Conservation (phyloP, 2,329 filamentous ascomycete genomes). For the Lachnellula arida region DNA sequence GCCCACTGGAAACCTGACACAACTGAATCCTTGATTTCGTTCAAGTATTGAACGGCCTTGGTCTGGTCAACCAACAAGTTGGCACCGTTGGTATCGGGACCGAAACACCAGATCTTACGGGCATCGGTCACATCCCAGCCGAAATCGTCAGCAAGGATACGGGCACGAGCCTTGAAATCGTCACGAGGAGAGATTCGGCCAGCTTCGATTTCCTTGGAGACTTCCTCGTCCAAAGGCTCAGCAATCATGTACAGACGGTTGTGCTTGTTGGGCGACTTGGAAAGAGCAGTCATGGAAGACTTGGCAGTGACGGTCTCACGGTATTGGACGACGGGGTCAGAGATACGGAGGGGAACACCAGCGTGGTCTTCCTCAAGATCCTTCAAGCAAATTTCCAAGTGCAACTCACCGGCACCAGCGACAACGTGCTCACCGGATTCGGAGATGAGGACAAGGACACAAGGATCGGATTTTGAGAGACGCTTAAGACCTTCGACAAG, state of each 20-base stretch:
- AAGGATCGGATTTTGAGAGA: conserved; percentile 99
- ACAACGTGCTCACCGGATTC: conserved; percentile 98
- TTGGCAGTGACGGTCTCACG: conserved; percentile 85
- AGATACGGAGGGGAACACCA: conserved; percentile 94
- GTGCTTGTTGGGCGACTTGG: conserved; percentile 99
- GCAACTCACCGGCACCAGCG: conserved; percentile 97
- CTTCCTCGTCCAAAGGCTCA: conserved; percentile 86
- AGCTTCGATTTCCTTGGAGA: conserved; percentile 80
- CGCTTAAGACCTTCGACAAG: conserved; percentile 99
- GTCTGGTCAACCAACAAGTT: conserved; percentile 99
- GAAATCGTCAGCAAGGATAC: conserved; percentile 91
- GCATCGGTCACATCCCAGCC: conserved; percentile 99
- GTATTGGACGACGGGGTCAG: conserved; percentile 97
- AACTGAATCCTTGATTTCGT: conserved; percentile 99
- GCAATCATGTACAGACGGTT: conserved; percentile 98
- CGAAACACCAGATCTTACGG: conserved; percentile 99
- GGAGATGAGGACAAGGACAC: conserved; percentile 84
- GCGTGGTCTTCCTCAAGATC: conserved; percentile 99
- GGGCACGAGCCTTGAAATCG: conserved; percentile 98
- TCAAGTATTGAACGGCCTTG: conserved; percentile 99
- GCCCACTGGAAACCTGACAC: conserved; percentile 99
- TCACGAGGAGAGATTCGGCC: conserved; percentile 94
- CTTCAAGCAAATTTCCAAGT: conserved; percentile 99
- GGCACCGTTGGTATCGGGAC: conserved; percentile 94
- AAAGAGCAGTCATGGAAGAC: conserved; percentile 93